Evolutionary conservation across 2,329 filamentous ascomycete genomes (phyloP).

Genomic region (Lachnellula hyalina): DNA sequence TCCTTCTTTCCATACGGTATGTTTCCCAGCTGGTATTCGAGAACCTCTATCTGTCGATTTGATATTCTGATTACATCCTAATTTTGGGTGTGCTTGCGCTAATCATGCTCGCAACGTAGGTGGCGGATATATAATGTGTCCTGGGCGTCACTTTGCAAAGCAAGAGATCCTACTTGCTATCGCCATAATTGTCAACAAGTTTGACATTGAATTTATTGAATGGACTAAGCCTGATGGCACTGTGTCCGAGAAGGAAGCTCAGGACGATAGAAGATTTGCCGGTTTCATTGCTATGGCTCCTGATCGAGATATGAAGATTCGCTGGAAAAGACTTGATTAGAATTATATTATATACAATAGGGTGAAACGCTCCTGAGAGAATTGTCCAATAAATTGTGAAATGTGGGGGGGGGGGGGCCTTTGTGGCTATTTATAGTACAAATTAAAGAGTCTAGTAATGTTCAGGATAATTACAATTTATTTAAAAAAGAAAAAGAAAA

Average conservation of each 20-base stretch:
- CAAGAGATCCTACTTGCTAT: constrained; percentile 13
- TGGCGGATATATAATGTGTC: constrained; percentile 15
- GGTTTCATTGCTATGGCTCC: constrained; percentile 12
- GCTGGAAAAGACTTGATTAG: neutral
- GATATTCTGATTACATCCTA: no score
- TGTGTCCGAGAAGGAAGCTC: constrained; percentile 1
- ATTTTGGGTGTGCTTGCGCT: neutral
- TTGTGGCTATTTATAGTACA: no score
- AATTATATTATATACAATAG: neutral
- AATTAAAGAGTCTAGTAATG: no score
- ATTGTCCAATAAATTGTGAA: no score
- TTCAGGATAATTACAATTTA: no score
- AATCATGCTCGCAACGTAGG: neutral
- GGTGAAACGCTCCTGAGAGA: neutral
- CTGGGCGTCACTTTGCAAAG: constrained; percentile 19
- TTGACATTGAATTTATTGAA: constrained; percentile 10
- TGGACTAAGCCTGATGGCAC: constrained; percentile 6
- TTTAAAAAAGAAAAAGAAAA: no score
- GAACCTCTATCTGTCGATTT: neutral
- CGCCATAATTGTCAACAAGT: constrained; percentile 13
- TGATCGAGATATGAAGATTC: constrained; percentile 11
- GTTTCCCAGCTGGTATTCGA: neutral
- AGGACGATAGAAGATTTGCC: constrained; percentile 4
- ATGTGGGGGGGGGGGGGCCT: no score
- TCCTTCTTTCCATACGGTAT: constrained; percentile 14